These are phyloP conservation scores for Chytridium lagenaria DNA, from an alignment of 371 early-diverging fungal genomes.

Conservation along the genomic window DNA sequence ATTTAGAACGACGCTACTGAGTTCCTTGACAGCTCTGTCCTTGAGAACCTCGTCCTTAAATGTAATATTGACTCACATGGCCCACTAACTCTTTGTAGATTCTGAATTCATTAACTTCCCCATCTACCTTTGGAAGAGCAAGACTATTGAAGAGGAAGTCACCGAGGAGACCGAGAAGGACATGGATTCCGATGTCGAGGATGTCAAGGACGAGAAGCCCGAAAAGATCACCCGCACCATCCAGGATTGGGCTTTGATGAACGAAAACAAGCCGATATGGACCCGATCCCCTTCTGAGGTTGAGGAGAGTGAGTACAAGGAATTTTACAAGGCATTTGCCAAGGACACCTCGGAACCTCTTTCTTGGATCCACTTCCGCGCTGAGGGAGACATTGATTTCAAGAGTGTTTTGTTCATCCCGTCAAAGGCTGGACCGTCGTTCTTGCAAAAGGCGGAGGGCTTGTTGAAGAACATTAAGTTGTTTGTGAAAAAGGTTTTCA, in stretches of 20 bases:
- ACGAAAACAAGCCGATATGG: slow-evolving; percentile 93
- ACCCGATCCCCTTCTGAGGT: slow-evolving; percentile 80
- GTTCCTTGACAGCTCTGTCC: background rate
- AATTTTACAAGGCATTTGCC: slow-evolving; percentile 83
- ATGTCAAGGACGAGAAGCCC: slow-evolving; percentile 60
- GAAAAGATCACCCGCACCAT: slow-evolving; percentile 62
- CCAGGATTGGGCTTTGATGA: slow-evolving; percentile 72
- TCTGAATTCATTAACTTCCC: slow-evolving; percentile 94
- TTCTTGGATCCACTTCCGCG: slow-evolving; percentile 77
- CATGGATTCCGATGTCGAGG: slow-evolving; percentile 50
- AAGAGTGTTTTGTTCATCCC: slow-evolving; percentile 87
- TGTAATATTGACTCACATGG: background rate
- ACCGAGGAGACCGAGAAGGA: slow-evolving; percentile 53
- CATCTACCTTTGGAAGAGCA: slow-evolving; percentile 77
- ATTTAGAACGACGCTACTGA: background rate
- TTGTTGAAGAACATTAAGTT: slow-evolving; percentile 79
- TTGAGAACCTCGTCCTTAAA: slow-evolving; percentile 72
- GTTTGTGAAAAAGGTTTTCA: slow-evolving; percentile 93
- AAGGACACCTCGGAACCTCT: slow-evolving; percentile 72
- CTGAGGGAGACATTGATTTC: slow-evolving; percentile 91
- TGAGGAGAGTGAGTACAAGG: slow-evolving; percentile 77
- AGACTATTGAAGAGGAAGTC: slow-evolving; percentile 61
- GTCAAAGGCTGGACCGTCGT: slow-evolving; percentile 64
- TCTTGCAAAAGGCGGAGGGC: slow-evolving; percentile 70
- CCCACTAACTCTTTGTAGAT: slow-evolving; percentile 39